Percentiles rank a stretch among this genome's conserved stretches.
These are phyloP conservation scores for Auricularia cornea DNA, from an alignment of 768 basidiomycete species.

Conservation along the genomic window DNA sequence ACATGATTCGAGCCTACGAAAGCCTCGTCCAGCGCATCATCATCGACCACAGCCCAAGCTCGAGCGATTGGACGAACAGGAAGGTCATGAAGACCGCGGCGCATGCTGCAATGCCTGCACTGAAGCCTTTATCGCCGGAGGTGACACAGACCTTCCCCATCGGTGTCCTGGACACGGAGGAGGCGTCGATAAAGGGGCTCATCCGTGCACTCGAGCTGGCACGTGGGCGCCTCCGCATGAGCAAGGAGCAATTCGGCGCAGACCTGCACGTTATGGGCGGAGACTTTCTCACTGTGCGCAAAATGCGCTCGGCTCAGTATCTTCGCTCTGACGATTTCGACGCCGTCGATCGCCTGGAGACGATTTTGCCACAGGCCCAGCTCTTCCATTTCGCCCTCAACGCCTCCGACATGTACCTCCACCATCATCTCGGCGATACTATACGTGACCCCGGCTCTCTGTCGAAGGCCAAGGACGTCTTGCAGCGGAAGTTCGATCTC, in stretches of 20 bases:
- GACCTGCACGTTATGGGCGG: constrained; percentile 18
- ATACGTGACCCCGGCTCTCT: constrained; percentile 19
- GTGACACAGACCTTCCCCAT: constrained; percentile 20
- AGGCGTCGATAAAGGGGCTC: constrained; percentile 23
- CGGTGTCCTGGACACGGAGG: constrained; percentile 23
- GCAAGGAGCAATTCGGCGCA: constrained; percentile 13
- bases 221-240: constrained; percentile 13
- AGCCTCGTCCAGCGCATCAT: too few relatives aligned
- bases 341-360: constrained; percentile 17
- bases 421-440: constrained; percentile 17
- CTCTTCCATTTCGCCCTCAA: constrained; percentile 22
- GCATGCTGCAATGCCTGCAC: constrained; percentile 9
- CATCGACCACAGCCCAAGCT: constrained; percentile 11
- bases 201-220: constrained; percentile 17
- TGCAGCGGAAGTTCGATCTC: constrained; percentile 20
- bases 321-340: constrained; percentile 18
- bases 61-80: constrained; percentile 7
- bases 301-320: constrained; percentile 16
- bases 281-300: constrained; percentile 23
- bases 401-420: constrained; percentile 16
- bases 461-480: constrained; percentile 18
- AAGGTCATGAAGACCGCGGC: constrained; percentile 6
- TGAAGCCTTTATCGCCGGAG: constrained; percentile 14
- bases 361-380: constrained; percentile 16
- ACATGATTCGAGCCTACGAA: too few relatives aligned